Evolutionary conservation across 805 yeast genomes (phyloP).

Genomic region (Metschnikowia amazonensis): DNA sequence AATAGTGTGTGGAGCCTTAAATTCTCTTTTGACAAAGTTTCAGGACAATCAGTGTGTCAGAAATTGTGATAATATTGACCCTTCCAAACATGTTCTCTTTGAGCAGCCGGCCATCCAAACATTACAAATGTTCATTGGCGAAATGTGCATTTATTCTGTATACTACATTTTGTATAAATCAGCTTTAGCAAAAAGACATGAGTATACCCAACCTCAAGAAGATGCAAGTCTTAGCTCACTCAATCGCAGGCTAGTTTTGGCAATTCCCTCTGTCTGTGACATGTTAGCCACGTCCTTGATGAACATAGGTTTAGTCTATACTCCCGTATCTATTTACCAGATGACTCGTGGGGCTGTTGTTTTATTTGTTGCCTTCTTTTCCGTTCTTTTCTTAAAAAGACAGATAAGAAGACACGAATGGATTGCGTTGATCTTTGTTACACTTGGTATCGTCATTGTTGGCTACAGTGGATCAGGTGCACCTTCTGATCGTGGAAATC

Average conservation of each 20-base stretch:
- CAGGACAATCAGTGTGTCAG: conserved; percentile 73
- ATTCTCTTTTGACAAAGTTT: conserved; percentile 68
- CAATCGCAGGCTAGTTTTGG: conserved; percentile 18
- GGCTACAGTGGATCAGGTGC: conserved; percentile 61
- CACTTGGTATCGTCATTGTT: conserved; percentile 66
- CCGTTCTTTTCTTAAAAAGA: conserved; percentile 57
- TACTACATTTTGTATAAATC: conserved; percentile 28
- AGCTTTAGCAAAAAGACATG: conserved; percentile 13
- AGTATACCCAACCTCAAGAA: conserved; percentile 8
- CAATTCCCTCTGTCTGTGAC: conserved; percentile 70
- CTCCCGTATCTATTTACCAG: conserved; percentile 78
- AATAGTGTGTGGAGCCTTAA: conserved; percentile 63
- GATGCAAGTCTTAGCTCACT: conserved; percentile 15
- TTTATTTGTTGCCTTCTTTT: conserved; percentile 68
- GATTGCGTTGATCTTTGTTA: conserved; percentile 60
- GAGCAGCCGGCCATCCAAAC: conserved; percentile 81
- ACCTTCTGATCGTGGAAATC: conserved; percentile 14
- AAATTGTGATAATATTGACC: conserved; percentile 47
- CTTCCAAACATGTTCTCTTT: conserved; percentile 44
- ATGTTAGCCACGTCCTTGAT: conserved; percentile 68
- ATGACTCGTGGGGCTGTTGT: conserved; percentile 83
- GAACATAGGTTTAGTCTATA: conserved; percentile 69
- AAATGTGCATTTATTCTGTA: conserved; percentile 47
- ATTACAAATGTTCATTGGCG: conserved; percentile 78
- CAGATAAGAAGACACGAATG: conserved; percentile 61